Base-by-base conservation (phyloP, 192 early-diverging fungal species). In the Coemansia sp. region DNA sequence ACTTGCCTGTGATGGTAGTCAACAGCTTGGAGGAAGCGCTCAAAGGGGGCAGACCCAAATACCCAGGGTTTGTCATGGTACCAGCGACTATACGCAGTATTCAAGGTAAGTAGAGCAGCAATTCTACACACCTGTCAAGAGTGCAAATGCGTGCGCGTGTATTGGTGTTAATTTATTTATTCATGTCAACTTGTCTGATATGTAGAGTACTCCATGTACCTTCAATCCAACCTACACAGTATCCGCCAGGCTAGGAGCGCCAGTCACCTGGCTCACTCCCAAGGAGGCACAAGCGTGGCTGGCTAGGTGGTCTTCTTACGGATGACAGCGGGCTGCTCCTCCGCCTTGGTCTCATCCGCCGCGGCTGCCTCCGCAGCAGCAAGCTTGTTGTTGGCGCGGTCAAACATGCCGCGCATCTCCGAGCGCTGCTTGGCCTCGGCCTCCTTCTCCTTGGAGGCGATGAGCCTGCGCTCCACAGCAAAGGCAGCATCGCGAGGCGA, bases 381-480 rank as follows among this genome's bases (percentile, higher is more conserved):
- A 3, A 13, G 24, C 22, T 27, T 31, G 34, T 72, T 66, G 31
- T 72, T 79, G 12, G 68, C 68, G 20, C 81, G 76, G 66, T 79
- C 73, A 68, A 84, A 84, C 81, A 84, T 84, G 52, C 81, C 81
- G 1, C 63, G 70, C 50, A 84, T 61, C 50, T 76, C 73, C 66
- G 73, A 68, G 62, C 74, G 76, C 81, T 79, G 76, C 74, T 84
- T 84, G 53, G 20, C 41, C 15, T 76, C 77, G 8, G 76, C 70
- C 65, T 73, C 66, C 61, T 70, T 78, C 20, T 84, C 81, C 68
- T 63, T 76, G 65, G 40, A 33, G 34, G 50, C 62, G 31, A 84
- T 79, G 53, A 76, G 72, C 16, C 57, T 64, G 62, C 76, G 81
- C 72, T 84, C 81, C 9, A 64, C 71, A 20, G 67, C 74, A 70